These are phyloP conservation scores for Trichoderma sp. DNA, from an alignment of 2,329 filamentous ascomycete genomes.

Conservation along the genomic window DNA sequence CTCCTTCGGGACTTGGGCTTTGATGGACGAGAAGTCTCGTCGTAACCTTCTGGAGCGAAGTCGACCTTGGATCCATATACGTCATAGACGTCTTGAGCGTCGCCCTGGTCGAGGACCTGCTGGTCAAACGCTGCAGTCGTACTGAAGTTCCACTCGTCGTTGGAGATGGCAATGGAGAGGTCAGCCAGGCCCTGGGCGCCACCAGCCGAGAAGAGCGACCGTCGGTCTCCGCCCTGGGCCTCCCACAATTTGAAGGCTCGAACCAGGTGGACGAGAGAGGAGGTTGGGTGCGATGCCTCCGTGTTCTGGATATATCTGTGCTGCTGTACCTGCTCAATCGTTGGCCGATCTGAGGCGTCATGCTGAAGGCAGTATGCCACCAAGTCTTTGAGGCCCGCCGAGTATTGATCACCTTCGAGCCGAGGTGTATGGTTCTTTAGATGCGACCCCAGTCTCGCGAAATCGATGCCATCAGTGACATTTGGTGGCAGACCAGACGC, in stretches of 20 bases:
- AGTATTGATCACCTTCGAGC: constrained; percentile 72
- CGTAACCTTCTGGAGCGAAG: constrained; percentile 46
- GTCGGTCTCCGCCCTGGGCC: constrained; percentile 69
- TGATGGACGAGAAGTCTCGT: constrained; percentile 54
- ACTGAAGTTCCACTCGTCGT: constrained; percentile 69
- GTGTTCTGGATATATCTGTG: constrained; percentile 71
- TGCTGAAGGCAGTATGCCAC: constrained; percentile 73
- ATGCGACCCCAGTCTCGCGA: constrained; percentile 56
- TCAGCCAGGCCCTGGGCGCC: constrained; percentile 59
- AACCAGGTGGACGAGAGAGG: constrained; percentile 65
- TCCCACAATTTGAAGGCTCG: constrained; percentile 77
- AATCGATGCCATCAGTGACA: constrained; percentile 54
- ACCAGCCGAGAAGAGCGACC: constrained; percentile 62
- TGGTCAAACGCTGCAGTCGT: constrained; percentile 67
- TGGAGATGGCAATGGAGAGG: constrained; percentile 48
- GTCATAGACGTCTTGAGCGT: constrained; percentile 62
- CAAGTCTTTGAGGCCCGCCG: constrained; percentile 67
- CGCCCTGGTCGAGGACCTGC: constrained; percentile 55
- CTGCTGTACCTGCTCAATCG: constrained; percentile 68
- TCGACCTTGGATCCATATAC: constrained; percentile 62
- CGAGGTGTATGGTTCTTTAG: constrained; percentile 65
- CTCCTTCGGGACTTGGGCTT: constrained; percentile 58
- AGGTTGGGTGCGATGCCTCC: constrained; percentile 63
- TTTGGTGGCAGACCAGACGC: constrained; percentile 77
- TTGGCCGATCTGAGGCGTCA: constrained; percentile 67